Conservation (phyloP, 345 rosid genomes). For the Abelmoschus esculentus region DNA sequence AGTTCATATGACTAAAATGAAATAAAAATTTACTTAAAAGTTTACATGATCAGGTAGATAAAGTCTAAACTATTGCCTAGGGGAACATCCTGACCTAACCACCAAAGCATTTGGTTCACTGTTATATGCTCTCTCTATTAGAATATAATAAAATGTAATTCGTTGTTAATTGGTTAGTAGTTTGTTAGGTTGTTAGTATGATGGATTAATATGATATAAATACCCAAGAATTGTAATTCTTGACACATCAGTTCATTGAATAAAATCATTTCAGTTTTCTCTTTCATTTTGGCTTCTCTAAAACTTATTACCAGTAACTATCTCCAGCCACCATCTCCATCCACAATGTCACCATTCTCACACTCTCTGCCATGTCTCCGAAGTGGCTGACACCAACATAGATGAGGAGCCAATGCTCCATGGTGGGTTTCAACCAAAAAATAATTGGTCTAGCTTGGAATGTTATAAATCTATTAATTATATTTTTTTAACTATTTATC, state of each 20-base stretch:
- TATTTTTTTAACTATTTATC: no score
- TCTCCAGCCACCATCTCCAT: no score
- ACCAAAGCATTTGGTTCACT: background rate
- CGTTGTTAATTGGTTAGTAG: no score
- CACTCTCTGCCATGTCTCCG: background rate
- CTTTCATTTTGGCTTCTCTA: no score
- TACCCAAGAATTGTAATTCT: no score
- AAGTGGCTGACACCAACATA: background rate
- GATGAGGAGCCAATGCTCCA: background rate
- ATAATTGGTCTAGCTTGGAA: background rate
- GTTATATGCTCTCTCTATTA: background rate
- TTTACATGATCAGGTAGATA: background rate
- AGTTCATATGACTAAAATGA: background rate
- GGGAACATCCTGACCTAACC: background rate
- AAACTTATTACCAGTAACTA: no score
- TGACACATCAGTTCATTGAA: no score
- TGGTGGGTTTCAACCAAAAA: background rate
- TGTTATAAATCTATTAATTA: background rate
- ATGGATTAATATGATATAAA: no score
- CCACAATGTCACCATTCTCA: no score
- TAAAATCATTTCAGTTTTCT: no score
- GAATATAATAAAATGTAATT: no score
- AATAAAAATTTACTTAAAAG: background rate
- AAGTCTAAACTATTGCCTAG: background rate
- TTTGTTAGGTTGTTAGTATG: no score